phyloP scores from a whole-genome alignment of 176 grass and related monocot genomes.

The Rhynchospora breviuscula region DNA sequence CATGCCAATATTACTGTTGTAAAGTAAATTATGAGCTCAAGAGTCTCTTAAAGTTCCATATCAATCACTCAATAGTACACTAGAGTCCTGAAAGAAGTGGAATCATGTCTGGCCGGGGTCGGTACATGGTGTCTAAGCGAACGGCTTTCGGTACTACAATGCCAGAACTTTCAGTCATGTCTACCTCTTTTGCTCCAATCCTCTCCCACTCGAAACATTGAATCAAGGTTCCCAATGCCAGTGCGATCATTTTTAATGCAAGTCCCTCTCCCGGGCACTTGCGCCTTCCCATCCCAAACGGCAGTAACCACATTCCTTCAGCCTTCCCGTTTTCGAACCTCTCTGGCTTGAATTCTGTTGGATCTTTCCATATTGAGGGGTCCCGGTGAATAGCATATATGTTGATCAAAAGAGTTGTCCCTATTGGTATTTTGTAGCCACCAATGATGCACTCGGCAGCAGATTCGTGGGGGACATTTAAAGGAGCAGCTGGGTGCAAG shows the following conservation, averaged over 20 bases:
- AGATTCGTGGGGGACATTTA: slow-evolving; percentile 40
- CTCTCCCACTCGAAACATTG: slow-evolving; percentile 69
- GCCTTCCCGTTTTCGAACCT: slow-evolving; percentile 18
- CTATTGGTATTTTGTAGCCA: slow-evolving; percentile 30
- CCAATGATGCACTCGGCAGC: slow-evolving; percentile 29
- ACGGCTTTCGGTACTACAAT: slow-evolving; percentile 26
- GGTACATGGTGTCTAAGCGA: slow-evolving; percentile 34
- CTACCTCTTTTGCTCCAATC: not conserved
- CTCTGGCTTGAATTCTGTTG: slow-evolving; percentile 33
- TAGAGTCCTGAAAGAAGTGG: slow-evolving; percentile 10
- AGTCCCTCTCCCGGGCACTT: slow-evolving; percentile 57
- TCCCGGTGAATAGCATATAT: slow-evolving; percentile 42
- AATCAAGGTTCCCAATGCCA: slow-evolving; percentile 41
- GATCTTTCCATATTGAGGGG: slow-evolving; percentile 21
- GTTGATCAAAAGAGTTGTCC: slow-evolving; percentile 39
- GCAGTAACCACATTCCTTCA: slow-evolving; percentile 25
- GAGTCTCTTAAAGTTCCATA: too few species aligned
- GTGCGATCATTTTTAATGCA: slow-evolving; percentile 29
- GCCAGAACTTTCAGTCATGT: slow-evolving; percentile 40
- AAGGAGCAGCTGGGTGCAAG: slow-evolving; percentile 31
- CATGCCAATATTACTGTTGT: too few species aligned
- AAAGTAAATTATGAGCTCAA: too few species aligned
- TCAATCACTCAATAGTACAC: too few species aligned
- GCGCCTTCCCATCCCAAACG: slow-evolving; percentile 56
- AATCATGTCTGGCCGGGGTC: not conserved